These are phyloP conservation scores for Camellia lanceoleosa DNA, from an alignment of 148 eudicot species.

Conservation along the genomic window DNA sequence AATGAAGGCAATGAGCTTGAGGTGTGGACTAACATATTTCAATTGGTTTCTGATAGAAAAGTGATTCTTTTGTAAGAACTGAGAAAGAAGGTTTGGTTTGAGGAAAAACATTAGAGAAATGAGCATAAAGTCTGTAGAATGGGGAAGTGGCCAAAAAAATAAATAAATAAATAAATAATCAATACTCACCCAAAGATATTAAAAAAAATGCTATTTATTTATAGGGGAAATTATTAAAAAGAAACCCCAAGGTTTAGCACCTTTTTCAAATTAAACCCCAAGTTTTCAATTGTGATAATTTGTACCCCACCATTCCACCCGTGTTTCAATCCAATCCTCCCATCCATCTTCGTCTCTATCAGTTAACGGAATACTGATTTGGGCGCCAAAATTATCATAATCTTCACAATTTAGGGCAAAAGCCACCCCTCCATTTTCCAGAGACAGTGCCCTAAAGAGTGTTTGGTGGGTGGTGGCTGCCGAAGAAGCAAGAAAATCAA, in stretches of 20 bases:
- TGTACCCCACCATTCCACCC: too few relatives aligned
- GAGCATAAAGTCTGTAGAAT: background rate
- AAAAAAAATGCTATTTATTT: background rate
- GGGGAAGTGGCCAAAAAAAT: too few relatives aligned
- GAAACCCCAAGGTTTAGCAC: too few relatives aligned
- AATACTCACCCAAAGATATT: background rate
- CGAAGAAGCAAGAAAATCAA: slow-evolving; percentile 56
- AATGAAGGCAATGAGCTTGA: background rate
- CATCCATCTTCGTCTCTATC: too few relatives aligned
- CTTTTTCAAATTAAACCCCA: too few relatives aligned
- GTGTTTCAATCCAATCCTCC: too few relatives aligned
- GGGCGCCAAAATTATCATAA: too few relatives aligned
- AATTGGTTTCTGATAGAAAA: background rate
- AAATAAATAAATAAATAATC: background rate
- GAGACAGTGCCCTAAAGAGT: slow-evolving; percentile 56
- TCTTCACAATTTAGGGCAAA: too few relatives aligned
- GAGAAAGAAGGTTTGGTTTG: background rate
- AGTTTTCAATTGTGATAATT: too few relatives aligned
- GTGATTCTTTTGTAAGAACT: background rate
- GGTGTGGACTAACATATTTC: background rate
- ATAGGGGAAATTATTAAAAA: too few relatives aligned
- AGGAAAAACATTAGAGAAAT: background rate
- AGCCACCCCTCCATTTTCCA: background rate
- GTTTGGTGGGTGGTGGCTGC: slow-evolving; percentile 74
- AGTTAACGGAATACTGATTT: too few relatives aligned